Conservation (phyloP, 2,329 filamentous ascomycete genomes). For the Acarospora socialis region DNA sequence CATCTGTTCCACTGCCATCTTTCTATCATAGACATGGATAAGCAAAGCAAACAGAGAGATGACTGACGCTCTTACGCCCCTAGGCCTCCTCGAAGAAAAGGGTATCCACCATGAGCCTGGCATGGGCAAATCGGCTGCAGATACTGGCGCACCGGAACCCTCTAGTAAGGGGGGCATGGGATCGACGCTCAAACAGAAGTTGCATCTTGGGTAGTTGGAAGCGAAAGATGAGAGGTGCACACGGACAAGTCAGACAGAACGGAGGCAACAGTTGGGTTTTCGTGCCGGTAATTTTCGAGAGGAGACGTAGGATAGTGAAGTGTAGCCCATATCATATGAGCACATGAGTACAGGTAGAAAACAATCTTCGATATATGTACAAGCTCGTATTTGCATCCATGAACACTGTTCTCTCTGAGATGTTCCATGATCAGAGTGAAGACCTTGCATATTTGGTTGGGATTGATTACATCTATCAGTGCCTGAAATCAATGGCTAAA, state of each 20-base stretch:
- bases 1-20: conserved; percentile 3
- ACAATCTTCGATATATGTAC: too few species aligned
- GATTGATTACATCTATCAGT: too few species aligned
- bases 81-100: conserved; percentile 1
- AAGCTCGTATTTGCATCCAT: too few species aligned
- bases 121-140: too few species aligned
- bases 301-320: too few species aligned
- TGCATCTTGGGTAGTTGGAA: conserved; percentile 16
- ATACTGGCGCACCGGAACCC: neutral
- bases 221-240: neutral
- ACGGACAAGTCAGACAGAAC: conserved; percentile 4
- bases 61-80: neutral
- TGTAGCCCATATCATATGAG: too few species aligned
- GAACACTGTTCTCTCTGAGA: too few species aligned
- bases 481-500: too few species aligned
- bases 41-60: neutral
- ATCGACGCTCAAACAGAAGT: conserved; percentile 21
- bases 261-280: conserved; percentile 2
- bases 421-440: too few species aligned
- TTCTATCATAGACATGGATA: neutral
- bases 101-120: conserved; percentile 11
- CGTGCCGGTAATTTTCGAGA: neutral
- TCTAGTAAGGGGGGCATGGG: neutral
- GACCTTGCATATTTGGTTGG: too few species aligned
- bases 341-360: too few species aligned